A percentile compares a stretch with the other conserved stretches of the same genome.
Conservation (phyloP, 2,329 filamentous ascomycete species). For the Trichoderma sp. region DNA sequence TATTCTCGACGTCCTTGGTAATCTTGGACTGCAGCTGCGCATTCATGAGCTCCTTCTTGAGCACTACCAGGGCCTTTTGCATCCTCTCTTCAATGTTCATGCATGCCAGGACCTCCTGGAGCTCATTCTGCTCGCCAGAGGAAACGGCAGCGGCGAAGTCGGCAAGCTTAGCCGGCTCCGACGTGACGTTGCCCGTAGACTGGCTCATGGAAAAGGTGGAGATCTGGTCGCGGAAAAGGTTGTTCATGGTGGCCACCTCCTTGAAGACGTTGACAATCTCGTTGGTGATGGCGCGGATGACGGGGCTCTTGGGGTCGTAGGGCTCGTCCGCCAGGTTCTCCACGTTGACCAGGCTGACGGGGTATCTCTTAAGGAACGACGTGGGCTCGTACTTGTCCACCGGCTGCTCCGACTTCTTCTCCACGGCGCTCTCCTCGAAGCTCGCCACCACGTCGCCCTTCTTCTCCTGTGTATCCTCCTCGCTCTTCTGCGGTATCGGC, state of each 20-base stretch:
- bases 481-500: conserved; percentile 59
- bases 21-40: conserved; percentile 97
- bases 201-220: conserved; percentile 96
- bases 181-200: conserved; percentile 89
- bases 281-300: conserved; percentile 89
- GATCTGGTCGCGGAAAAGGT: conserved; percentile 94
- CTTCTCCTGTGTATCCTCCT: conserved; percentile 65
- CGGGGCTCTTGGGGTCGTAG: conserved; percentile 84
- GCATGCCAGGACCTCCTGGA: conserved; percentile 87
- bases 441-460: conserved; percentile 95
- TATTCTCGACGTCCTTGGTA: conserved; percentile 93
- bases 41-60: conserved; percentile 99
- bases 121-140: conserved; percentile 86
- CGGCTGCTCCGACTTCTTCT: conserved; percentile 56
- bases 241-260: conserved; percentile 91
- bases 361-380: conserved; percentile 86
- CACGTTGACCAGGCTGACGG: conserved; percentile 92
- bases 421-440: conserved; percentile 81
- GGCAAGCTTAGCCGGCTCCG: conserved; percentile 91
- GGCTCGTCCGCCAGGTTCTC: conserved; percentile 90
- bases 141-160: conserved; percentile 97
- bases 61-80: conserved; percentile 84
- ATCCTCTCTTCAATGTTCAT: conserved; percentile 91
- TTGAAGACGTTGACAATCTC: conserved; percentile 99
- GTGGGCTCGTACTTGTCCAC: conserved; percentile 77